Conservation (phyloP, 2,329 filamentous ascomycete species). For the Taxawa tesnikishii region DNA sequence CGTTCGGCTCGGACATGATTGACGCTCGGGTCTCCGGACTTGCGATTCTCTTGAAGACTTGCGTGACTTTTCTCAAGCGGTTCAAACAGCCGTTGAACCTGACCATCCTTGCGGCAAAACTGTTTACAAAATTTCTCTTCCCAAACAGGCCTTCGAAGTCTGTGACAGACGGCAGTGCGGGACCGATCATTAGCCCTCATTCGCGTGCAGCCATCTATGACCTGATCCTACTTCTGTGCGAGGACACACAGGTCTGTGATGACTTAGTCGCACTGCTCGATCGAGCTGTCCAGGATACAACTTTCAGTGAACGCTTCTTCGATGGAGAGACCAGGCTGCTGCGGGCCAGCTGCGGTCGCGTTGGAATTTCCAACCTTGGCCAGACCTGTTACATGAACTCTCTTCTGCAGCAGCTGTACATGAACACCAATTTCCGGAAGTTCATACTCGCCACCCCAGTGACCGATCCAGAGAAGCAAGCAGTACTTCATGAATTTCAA, state of each 20-base stretch:
- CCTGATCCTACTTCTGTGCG: conserved; percentile 19
- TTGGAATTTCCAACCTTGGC: conserved; percentile 82
- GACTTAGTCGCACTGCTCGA: no score
- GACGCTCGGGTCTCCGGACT: conserved; percentile 15
- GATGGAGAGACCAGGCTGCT: conserved; percentile 43
- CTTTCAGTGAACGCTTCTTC: no score
- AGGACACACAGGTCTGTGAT: no score
- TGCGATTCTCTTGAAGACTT: conserved; percentile 25
- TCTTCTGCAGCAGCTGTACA: conserved; percentile 85
- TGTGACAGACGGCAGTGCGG: background rate
- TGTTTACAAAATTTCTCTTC: conserved; percentile 17
- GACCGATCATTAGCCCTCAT: conserved; percentile 16
- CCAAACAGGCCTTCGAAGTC: conserved; percentile 1
- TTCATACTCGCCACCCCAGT: conserved; percentile 55
- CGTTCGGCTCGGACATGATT: background rate
- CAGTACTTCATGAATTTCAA: conserved; percentile 64
- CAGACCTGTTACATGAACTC: conserved; percentile 98
- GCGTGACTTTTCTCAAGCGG: conserved; percentile 14
- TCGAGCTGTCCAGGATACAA: no score
- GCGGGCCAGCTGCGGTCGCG: conserved; percentile 68
- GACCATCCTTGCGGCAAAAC: conserved; percentile 10
- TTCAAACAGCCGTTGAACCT: conserved; percentile 17
- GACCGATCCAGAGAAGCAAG: conserved; percentile 48
- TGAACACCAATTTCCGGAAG: conserved; percentile 77
- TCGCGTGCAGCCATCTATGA: conserved; percentile 25